Conservation (phyloP, 805 yeast genomes). For the Kregervanrija delftensis region DNA sequence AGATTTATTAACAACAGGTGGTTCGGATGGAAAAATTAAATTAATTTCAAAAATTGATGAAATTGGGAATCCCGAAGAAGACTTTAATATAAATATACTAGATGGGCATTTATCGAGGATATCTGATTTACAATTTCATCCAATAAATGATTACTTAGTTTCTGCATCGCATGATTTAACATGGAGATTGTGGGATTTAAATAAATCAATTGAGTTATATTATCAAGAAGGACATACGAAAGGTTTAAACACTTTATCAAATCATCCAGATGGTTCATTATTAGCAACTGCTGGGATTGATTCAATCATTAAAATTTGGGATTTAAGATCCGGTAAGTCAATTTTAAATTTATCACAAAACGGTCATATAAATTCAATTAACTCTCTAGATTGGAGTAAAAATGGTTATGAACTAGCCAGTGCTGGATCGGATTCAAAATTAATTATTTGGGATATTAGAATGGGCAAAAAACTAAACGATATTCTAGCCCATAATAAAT, state of each 20-base stretch:
- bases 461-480: slow-evolving; percentile 28
- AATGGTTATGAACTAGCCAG: slow-evolving; percentile 74
- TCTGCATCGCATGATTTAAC: slow-evolving; percentile 79
- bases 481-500: slow-evolving; percentile 68
- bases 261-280: slow-evolving; percentile 75
- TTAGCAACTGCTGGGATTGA: slow-evolving; percentile 76
- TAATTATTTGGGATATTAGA: slow-evolving; percentile 85
- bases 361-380: slow-evolving; percentile 69
- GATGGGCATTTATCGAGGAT: slow-evolving; percentile 53
- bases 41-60: slow-evolving; percentile 3
- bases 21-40: slow-evolving; percentile 36
- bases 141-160: slow-evolving; percentile 47
- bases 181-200: slow-evolving; percentile 83
- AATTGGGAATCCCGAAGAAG: slow-evolving; percentile 2
- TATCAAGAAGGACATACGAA: slow-evolving; percentile 84
- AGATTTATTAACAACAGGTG: slow-evolving; percentile 32
- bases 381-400: slow-evolving; percentile 65
- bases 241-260: slow-evolving; percentile 54
- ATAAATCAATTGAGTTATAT: slow-evolving; percentile 40
- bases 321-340: slow-evolving; percentile 68
- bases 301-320: slow-evolving; percentile 74
- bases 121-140: slow-evolving; percentile 58
- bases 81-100: slow-evolving; percentile 1
- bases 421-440: slow-evolving; percentile 76
- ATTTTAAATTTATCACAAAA: slow-evolving; percentile 39